phyloP scores from a whole-genome alignment of 1,139 yeast genomes.

The Ogataea hybrid region DNA sequence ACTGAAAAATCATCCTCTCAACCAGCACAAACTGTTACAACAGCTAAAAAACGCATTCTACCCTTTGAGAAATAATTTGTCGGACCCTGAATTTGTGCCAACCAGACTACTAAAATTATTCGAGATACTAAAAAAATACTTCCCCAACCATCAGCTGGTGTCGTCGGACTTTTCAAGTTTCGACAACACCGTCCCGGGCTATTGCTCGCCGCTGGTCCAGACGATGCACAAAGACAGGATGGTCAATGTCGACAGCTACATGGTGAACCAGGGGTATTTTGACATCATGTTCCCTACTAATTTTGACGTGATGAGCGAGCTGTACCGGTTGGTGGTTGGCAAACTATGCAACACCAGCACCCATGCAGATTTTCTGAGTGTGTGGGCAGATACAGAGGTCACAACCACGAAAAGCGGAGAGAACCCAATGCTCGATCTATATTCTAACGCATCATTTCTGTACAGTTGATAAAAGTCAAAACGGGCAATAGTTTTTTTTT shows the following conservation, averaged over 20 bases:
- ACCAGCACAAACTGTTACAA: constrained; percentile 25
- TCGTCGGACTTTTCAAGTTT: constrained; percentile 72
- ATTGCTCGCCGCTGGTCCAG: constrained; percentile 81
- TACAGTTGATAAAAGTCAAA: constrained; percentile 36
- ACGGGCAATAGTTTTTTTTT: neutral
- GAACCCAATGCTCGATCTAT: constrained; percentile 83
- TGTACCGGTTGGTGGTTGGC: constrained; percentile 67
- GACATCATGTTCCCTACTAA: constrained; percentile 89
- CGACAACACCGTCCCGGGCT: constrained; percentile 62
- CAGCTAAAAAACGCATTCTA: constrained; percentile 34
- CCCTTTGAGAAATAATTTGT: constrained; percentile 67
- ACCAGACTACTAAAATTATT: constrained; percentile 69
- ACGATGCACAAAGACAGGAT: constrained; percentile 67
- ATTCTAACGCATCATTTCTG: constrained; percentile 75
- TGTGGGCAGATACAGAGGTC: constrained; percentile 69
- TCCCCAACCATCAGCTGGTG: constrained; percentile 73
- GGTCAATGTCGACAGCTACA: constrained; percentile 70
- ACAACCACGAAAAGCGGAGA: constrained; percentile 78
- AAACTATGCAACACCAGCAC: constrained; percentile 53
- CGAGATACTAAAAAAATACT: constrained; percentile 57
- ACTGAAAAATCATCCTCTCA: constrained; percentile 27
- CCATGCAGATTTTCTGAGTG: constrained; percentile 63
- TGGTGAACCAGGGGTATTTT: constrained; percentile 82
- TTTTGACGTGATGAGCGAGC: constrained; percentile 57
- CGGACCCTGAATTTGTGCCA: constrained; percentile 80